phyloP scores from a whole-genome alignment of 2,329 filamentous ascomycete species.

The Gnomoniopsis smithogilvyi region DNA sequence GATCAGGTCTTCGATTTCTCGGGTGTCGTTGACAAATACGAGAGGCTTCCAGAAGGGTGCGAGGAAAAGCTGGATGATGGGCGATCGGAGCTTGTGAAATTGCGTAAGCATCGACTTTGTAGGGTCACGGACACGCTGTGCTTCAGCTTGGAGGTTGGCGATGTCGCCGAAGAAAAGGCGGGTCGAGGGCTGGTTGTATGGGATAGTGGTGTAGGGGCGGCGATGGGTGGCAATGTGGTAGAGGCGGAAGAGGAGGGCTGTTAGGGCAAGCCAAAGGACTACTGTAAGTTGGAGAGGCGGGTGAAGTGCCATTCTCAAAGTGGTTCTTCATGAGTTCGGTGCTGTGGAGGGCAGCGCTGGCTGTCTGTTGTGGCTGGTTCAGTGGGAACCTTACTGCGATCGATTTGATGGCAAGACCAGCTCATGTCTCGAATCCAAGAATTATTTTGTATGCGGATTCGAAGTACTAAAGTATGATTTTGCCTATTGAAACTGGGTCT shows the following conservation, averaged over 20 bases:
- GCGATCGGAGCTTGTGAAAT: constrained; percentile 1
- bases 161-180: constrained; percentile 17
- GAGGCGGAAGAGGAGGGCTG: constrained; percentile 1
- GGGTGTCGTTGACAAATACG: constrained; percentile 20
- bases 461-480: too few relatives aligned
- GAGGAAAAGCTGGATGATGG: constrained; percentile 8
- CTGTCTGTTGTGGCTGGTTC: not conserved
- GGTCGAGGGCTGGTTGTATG: constrained; percentile 14
- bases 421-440: too few relatives aligned
- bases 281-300: not conserved
- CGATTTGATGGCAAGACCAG: too few relatives aligned
- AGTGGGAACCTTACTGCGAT: too few relatives aligned
- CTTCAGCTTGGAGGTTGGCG: constrained; percentile 7
- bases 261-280: constrained; percentile 3
- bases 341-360: too few relatives aligned
- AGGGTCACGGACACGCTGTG: not conserved
- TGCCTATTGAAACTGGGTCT: too few relatives aligned
- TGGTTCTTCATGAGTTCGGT: not conserved
- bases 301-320: not conserved
- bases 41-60: constrained; percentile 19
- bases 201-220: constrained; percentile 13
- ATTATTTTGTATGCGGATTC: too few relatives aligned
- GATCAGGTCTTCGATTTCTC: constrained; percentile 22
- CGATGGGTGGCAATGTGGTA: constrained; percentile 11
- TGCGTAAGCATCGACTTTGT: constrained; percentile 4